A percentile compares a stretch with the other conserved stretches of the same genome.
Evolutionary conservation across 805 yeast genomes (phyloP).

Genomic region (Phaffomyces antillensis): DNA sequence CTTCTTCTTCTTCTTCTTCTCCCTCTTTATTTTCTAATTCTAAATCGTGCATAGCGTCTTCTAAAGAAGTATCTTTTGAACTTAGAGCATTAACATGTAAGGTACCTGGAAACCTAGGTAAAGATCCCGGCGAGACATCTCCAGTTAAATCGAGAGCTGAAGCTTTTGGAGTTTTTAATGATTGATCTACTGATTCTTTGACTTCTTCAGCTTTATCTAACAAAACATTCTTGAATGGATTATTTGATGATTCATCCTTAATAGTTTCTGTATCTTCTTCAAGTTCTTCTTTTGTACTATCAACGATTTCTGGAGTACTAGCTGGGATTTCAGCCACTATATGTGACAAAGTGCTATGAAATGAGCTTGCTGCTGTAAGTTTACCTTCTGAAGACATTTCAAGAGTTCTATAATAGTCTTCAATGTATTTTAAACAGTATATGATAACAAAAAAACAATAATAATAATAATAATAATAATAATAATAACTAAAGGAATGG

Average conservation of each 20-base stretch:
- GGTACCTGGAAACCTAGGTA: slow-evolving; percentile 42
- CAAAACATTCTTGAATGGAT: neutral
- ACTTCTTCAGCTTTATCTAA: neutral
- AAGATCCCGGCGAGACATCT: slow-evolving; percentile 19
- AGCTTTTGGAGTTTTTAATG: slow-evolving; percentile 12
- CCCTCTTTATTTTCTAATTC: no score
- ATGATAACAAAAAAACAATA: no score
- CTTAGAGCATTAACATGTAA: slow-evolving; percentile 40
- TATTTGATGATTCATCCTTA: no score
- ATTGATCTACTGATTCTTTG: neutral
- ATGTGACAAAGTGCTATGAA: slow-evolving; percentile 5
- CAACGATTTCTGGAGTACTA: neutral
- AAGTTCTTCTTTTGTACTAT: neutral
- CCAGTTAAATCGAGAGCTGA: slow-evolving; percentile 7
- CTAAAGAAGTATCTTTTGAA: slow-evolving; percentile 3
- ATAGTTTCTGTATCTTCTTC: neutral
- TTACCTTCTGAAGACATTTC: slow-evolving; percentile 2
- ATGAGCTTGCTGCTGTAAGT: slow-evolving; percentile 4
- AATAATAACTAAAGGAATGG: neutral
- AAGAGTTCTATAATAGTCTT: neutral
- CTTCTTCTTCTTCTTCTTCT: no score
- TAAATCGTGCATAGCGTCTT: slow-evolving; percentile 3
- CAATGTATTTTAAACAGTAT: no score
- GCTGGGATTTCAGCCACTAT: neutral
- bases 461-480: no score